Conservation (phyloP, 2,329 filamentous ascomycete species). For the Phyllachora maydis region DNA sequence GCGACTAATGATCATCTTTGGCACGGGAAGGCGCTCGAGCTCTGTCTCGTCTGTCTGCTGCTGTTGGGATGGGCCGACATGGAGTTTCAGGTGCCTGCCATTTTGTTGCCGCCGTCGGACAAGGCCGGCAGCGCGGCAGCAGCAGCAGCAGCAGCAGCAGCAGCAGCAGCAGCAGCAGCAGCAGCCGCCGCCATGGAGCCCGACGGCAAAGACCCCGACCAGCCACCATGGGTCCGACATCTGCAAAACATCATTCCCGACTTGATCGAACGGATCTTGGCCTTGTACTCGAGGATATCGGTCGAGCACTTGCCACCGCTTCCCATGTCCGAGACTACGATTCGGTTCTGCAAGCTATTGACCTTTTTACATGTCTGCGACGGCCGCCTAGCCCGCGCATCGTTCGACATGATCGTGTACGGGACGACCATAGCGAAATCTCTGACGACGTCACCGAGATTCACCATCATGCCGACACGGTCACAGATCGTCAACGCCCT, state of each 20-base stretch:
- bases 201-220: slow-evolving; percentile 19
- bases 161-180: too few relatives aligned
- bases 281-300: slow-evolving; percentile 50
- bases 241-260: slow-evolving; percentile 46
- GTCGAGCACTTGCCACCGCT: slow-evolving; percentile 52
- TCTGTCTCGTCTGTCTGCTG: slow-evolving; percentile 63
- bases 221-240: slow-evolving; percentile 30
- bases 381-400: slow-evolving; percentile 38
- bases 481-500: slow-evolving; percentile 43
- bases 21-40: slow-evolving; percentile 88
- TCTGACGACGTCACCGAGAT: slow-evolving; percentile 28
- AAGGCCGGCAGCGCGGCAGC: slow-evolving; percentile 12
- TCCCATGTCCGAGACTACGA: slow-evolving; percentile 49
- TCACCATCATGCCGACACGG: slow-evolving; percentile 34
- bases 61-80: slow-evolving; percentile 69
- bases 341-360: slow-evolving; percentile 53
- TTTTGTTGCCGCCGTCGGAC: slow-evolving; percentile 31
- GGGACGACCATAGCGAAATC: slow-evolving; percentile 32
- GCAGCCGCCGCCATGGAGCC: too few relatives aligned
- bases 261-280: slow-evolving; percentile 52
- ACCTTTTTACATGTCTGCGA: slow-evolving; percentile 43
- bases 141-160: too few relatives aligned
- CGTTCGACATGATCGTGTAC: slow-evolving; percentile 43
- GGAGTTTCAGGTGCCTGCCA: slow-evolving; percentile 55
- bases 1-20: slow-evolving; percentile 82